Conservation (phyloP, 2,329 filamentous ascomycete species). For the Penicillium concentricum region DNA sequence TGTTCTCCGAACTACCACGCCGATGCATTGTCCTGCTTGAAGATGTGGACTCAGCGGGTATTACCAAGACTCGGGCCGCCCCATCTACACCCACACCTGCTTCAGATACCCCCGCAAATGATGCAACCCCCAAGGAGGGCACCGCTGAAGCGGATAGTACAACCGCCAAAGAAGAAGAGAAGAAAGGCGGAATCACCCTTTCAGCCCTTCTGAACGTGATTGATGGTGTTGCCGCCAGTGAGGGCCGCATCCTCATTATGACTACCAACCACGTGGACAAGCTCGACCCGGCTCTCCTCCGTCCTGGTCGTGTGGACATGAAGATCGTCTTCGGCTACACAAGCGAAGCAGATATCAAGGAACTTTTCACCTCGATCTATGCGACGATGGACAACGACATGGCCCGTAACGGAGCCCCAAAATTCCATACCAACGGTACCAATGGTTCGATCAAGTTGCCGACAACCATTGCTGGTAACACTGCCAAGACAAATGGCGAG, state of each 20-base stretch:
- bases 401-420: constrained; percentile 10
- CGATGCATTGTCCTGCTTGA: constrained; percentile 73
- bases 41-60: constrained; percentile 71
- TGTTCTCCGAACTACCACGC: constrained; percentile 67
- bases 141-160: constrained; percentile 18
- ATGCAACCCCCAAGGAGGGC: not conserved
- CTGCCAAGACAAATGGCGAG: constrained; percentile 1
- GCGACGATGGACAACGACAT: constrained; percentile 32
- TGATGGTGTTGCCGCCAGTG: constrained; percentile 67
- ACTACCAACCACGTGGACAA: constrained; percentile 67
- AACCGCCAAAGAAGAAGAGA: constrained; percentile 2
- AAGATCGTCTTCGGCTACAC: constrained; percentile 57
- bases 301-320: constrained; percentile 67
- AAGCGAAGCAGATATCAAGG: constrained; percentile 34
- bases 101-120: not conserved
- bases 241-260: constrained; percentile 72
- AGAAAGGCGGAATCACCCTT: constrained; percentile 56
- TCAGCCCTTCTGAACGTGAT: constrained; percentile 69
- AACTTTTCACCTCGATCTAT: constrained; percentile 44
- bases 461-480: not conserved
- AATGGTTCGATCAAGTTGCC: constrained; percentile 2
- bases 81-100: not conserved
- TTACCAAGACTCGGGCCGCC: constrained; percentile 55
- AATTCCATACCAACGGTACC: constrained; percentile 1
- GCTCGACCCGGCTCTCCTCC: constrained; percentile 63